Evolutionary conservation across 352 stramenopile species (phyloP).

Genomic region (Aphanomyces invadans): DNA sequence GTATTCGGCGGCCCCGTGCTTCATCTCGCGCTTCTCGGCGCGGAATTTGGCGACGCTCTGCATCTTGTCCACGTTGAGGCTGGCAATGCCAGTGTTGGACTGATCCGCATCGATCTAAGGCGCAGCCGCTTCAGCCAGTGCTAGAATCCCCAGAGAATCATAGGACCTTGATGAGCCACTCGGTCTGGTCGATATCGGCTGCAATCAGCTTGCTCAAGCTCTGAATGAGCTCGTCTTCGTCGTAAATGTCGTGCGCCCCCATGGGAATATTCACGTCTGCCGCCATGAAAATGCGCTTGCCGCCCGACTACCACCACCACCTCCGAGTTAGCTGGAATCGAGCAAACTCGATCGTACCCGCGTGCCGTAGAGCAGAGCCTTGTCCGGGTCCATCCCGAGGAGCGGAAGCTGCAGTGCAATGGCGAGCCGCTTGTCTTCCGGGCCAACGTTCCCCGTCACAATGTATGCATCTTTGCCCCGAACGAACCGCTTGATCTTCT

Average conservation of each 20-base stretch:
- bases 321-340: not conserved
- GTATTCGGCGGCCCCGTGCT: slow-evolving; percentile 38
- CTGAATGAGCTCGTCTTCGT: slow-evolving; percentile 77
- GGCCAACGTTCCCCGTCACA: slow-evolving; percentile 59
- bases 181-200: slow-evolving; percentile 64
- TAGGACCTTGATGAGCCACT: slow-evolving; percentile 57
- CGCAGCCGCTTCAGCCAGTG: not conserved
- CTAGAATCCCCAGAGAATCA: not conserved
- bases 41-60: slow-evolving; percentile 50
- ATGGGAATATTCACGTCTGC: slow-evolving; percentile 81
- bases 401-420: slow-evolving; percentile 70
- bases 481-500: slow-evolving; percentile 50
- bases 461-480: slow-evolving; percentile 63
- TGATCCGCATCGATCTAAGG: slow-evolving; percentile 62
- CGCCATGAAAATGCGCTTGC: slow-evolving; percentile 72
- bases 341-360: not conserved
- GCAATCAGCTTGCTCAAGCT: slow-evolving; percentile 82
- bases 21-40: slow-evolving; percentile 40
- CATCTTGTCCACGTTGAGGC: slow-evolving; percentile 62
- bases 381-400: slow-evolving; percentile 47
- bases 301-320: slow-evolving; percentile 39
- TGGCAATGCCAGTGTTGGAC: slow-evolving; percentile 45
- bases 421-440: slow-evolving; percentile 73
- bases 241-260: slow-evolving; percentile 84
- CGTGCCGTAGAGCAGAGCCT: slow-evolving; percentile 49